Conservation (phyloP, 352 stramenopile species). For the Lagenidium giganteum region DNA sequence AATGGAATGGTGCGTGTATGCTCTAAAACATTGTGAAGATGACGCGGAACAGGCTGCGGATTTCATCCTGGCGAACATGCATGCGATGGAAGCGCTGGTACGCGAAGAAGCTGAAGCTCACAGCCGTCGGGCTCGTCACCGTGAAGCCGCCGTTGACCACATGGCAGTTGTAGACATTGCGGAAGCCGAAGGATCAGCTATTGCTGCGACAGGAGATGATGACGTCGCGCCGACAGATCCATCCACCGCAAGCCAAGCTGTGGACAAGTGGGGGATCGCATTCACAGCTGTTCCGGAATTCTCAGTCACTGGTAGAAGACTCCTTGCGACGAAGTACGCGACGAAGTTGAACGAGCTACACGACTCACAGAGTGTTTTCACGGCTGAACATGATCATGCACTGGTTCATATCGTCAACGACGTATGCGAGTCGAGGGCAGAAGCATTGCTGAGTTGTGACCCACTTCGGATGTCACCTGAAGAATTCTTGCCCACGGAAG, state of each 20-base stretch:
- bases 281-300: conserved; percentile 85
- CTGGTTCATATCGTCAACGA: conserved; percentile 82
- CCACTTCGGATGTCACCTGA: conserved; percentile 80
- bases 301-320: conserved; percentile 61
- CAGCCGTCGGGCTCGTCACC: conserved; percentile 40
- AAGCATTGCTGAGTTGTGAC: conserved; percentile 74
- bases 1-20: conserved; percentile 86
- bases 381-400: conserved; percentile 53
- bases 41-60: conserved; percentile 77
- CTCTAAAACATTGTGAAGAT: conserved; percentile 76
- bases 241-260: no score
- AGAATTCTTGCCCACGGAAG: conserved; percentile 66
- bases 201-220: not conserved
- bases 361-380: conserved; percentile 64
- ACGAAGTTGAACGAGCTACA: conserved; percentile 58
- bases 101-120: conserved; percentile 62
- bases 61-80: conserved; percentile 83
- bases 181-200: not conserved
- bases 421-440: conserved; percentile 71
- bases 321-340: conserved; percentile 72
- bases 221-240: conserved; percentile 7
- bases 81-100: conserved; percentile 74
- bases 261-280: conserved; percentile 82
- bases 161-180: not conserved
- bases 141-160: conserved; percentile 25